These are phyloP conservation scores for Austroboletus niveus DNA, from an alignment of 1,284 basidiomycete species.

Conservation along the genomic window DNA sequence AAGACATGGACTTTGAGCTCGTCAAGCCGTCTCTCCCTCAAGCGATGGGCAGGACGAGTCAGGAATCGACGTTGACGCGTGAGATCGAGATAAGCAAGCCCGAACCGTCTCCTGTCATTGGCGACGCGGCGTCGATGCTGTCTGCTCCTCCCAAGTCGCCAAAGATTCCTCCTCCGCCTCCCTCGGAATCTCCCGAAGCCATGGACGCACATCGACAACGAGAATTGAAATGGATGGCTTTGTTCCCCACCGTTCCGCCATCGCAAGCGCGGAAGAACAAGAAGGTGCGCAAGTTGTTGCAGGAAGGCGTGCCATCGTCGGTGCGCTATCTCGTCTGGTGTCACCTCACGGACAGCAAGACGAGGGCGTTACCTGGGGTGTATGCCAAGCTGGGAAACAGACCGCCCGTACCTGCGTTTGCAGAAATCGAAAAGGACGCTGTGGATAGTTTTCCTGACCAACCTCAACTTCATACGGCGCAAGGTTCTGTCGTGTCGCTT, in stretches of 20 bases:
- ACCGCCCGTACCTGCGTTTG: constrained; percentile 50
- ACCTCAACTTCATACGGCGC: constrained; percentile 50
- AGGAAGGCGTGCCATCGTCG: constrained; percentile 82
- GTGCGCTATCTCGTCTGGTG: constrained; percentile 87
- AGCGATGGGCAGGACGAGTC: constrained; percentile 46
- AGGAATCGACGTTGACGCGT: constrained; percentile 48
- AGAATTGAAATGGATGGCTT: constrained; percentile 72
- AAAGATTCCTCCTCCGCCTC: constrained; percentile 15
- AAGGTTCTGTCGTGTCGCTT: constrained; percentile 54
- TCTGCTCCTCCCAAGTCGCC: constrained; percentile 36
- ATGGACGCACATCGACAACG: constrained; percentile 73
- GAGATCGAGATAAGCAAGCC: constrained; percentile 27
- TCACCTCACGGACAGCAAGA: constrained; percentile 74
- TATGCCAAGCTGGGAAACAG: constrained; percentile 66
- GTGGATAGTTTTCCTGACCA: constrained; percentile 50
- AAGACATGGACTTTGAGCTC: constrained; percentile 79
- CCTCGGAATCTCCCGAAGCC: constrained; percentile 31
- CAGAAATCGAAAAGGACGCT: constrained; percentile 65
- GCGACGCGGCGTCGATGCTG: constrained; percentile 48
- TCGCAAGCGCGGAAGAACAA: constrained; percentile 75
- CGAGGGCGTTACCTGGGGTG: constrained; percentile 64
- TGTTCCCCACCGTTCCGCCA: constrained; percentile 63
- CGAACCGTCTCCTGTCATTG: constrained; percentile 36
- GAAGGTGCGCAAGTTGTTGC: constrained; percentile 78
- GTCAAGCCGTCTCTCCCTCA: constrained; percentile 56